These are phyloP conservation scores for Pholiota conissans DNA, from an alignment of 768 basidiomycete genomes.

Conservation along the genomic window DNA sequence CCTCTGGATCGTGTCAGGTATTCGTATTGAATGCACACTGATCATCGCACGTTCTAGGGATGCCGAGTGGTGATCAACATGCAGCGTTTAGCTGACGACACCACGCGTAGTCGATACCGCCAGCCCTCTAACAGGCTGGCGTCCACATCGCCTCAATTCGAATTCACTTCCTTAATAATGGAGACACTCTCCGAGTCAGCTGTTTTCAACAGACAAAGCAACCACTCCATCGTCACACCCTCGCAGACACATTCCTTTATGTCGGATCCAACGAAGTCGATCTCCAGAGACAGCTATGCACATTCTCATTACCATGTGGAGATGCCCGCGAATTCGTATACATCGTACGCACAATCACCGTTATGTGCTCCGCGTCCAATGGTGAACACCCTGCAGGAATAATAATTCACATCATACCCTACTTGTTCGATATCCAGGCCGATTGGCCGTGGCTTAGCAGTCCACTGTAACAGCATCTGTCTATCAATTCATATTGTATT, in stretches of 20 bases:
- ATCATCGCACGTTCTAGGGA: constrained; percentile 10
- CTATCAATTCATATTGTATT: not conserved
- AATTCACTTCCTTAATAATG: not conserved
- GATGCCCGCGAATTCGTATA: not conserved
- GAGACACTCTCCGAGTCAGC: not conserved
- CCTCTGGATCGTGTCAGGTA: not conserved
- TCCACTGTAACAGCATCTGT: not conserved
- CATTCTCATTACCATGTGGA: not conserved
- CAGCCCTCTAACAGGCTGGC: not conserved
- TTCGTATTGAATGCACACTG: not conserved
- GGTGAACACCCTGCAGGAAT: not conserved
- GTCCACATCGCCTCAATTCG: not conserved
- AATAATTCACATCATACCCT: not conserved
- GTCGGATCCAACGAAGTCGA: not conserved
- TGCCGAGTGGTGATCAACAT: constrained; percentile 23
- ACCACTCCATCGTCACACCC: not conserved
- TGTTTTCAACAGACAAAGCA: not conserved
- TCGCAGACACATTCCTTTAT: not conserved
- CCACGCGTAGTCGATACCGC: not conserved
- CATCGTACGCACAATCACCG: not conserved
- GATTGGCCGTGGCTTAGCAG: not conserved
- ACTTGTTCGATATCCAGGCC: not conserved
- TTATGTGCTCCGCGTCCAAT: not conserved
- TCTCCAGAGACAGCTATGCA: not conserved
- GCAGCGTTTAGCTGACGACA: constrained; percentile 14